Percentiles rank a stretch among this genome's conserved stretches.
Conservation (phyloP, 2,329 filamentous ascomycete species). For the Claviceps pusilla region DNA sequence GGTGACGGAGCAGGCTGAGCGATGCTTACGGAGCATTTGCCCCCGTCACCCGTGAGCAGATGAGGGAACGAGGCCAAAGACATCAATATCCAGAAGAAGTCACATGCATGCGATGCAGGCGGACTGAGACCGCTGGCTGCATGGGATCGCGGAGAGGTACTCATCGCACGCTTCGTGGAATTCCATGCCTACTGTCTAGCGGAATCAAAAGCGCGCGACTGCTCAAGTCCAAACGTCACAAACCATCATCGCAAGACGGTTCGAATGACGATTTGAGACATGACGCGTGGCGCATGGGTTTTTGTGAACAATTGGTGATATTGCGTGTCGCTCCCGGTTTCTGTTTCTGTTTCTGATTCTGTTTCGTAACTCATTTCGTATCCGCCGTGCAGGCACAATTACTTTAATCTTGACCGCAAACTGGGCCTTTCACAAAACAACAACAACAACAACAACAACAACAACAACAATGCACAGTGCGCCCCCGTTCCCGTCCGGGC, state of each 20-base stretch:
- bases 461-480: no score
- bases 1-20: no score
- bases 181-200: neutral
- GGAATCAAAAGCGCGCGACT: neutral
- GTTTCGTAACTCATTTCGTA: no score
- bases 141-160: no score
- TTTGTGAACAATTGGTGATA: neutral
- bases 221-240: no score
- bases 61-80: neutral
- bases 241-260: neutral
- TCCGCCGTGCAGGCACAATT: no score
- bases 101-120: neutral
- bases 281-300: neutral
- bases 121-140: neutral
- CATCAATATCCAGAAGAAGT: neutral
- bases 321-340: neutral
- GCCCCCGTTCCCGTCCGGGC: no score
- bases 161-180: neutral
- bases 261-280: neutral
- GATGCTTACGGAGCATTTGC: neutral
- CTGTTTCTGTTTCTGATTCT: no score
- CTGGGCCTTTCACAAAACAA: no score
- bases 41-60: no score
- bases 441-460: no score
- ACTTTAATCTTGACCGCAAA: no score